Conservation (phyloP, 768 basidiomycete species). For the Collybia sordida region DNA sequence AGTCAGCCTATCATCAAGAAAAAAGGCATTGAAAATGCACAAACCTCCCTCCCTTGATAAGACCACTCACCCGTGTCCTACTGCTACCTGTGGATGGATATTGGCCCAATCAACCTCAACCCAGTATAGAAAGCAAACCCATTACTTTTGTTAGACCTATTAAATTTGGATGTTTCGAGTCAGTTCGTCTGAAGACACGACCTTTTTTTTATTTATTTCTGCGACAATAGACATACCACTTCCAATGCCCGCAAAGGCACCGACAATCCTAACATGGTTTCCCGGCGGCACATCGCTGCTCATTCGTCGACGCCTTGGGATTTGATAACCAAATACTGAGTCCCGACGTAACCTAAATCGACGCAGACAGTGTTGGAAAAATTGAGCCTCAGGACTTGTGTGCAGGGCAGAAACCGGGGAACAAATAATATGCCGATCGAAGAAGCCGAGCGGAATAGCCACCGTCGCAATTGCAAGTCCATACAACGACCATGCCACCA, state of each 20-base stretch:
- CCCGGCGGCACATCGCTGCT: conserved; percentile 25
- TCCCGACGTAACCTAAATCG: neutral
- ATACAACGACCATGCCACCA: conserved; percentile 8
- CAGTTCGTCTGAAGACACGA: neutral
- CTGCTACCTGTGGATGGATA: conserved; percentile 49
- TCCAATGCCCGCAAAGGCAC: conserved; percentile 58
- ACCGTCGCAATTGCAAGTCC: neutral
- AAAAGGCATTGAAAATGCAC: neutral
- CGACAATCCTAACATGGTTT: conserved; percentile 48
- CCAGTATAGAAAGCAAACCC: neutral
- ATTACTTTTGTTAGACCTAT: conserved; percentile 53
- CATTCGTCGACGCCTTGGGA: conserved; percentile 20
- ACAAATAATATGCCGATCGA: too few species aligned
- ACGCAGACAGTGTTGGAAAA: neutral
- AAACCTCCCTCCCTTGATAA: conserved; percentile 1
- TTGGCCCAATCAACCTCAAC: neutral
- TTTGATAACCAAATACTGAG: too few species aligned
- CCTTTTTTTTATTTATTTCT: neutral
- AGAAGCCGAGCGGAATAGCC: neutral
- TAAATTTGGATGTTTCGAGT: neutral
- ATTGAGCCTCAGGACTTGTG: too few species aligned
- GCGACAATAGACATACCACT: conserved; percentile 54
- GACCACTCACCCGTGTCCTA: conserved; percentile 61
- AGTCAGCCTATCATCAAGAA: too few species aligned
- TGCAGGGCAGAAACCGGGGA: too few species aligned